Base-by-base conservation (phyloP, 352 stramenopile species). In the Thalassiosira livingstoniorum region DNA sequence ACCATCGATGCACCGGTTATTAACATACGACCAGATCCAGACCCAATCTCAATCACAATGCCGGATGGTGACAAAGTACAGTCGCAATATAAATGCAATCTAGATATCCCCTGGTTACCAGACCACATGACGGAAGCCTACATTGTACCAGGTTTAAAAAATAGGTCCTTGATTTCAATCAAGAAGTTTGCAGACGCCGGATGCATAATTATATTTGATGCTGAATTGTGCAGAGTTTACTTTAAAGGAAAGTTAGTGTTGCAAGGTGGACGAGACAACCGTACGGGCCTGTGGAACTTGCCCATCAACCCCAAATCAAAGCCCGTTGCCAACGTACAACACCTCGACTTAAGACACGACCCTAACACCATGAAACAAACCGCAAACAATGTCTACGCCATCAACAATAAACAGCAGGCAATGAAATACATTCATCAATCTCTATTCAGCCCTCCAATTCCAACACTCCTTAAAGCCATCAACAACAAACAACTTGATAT, bases 31-130 rank as follows among this genome's bases (percentile, higher is more conserved):
- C 0, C 42, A 0, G 62, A 66, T 2, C 23, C 10, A 2, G 35
- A 70, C 7, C 64, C 57, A n/a, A 71, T 83, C 15, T 60, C 0
- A n/a, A 80, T 80, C 58, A 51, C 31, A 51, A 4, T 75, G 1
- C 70, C 75, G 5, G 43, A 73, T 62, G 68, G 75, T 13, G 29
- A 37, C 2, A 27, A n/a, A 15, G 53, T 78, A 0, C 27, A 10
- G 47, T 78, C 57, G 7, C 70, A 51, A 23, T 67, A 83, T 47
- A 73, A 35, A 23, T 70, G 67, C 29, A 77, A 78, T 47, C 13
- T 83, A 13, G 58, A 77, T 43, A 71, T 73, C 0, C 75, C 67
- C 0, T 77, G 75, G 54, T 42, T 83, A 0, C 77, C 61, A 47
- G 11, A 63, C 3, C 2, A 34, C 0, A 64, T 68, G 42, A 74